phyloP scores from a whole-genome alignment of 805 yeast genomes.

The Candida insectorum region DNA sequence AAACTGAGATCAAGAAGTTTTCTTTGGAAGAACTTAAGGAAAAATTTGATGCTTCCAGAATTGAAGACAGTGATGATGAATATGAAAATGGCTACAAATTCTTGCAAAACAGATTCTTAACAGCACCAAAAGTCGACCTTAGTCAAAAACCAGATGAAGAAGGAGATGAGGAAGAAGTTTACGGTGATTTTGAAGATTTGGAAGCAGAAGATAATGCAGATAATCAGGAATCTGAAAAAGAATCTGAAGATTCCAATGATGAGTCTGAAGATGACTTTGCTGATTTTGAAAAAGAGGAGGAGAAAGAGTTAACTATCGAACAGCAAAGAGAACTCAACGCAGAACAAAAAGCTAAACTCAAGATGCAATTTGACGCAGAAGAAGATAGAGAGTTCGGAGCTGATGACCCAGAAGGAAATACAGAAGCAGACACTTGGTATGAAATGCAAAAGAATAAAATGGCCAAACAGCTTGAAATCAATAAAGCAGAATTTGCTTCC shows the following conservation, averaged over 20 bases:
- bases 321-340: slow-evolving; percentile 81
- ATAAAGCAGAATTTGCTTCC: slow-evolving; percentile 69
- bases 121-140: slow-evolving; percentile 47
- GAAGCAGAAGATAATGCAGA: slow-evolving; percentile 33
- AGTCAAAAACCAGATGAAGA: slow-evolving; percentile 26
- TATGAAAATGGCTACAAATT: slow-evolving; percentile 38
- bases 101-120: slow-evolving; percentile 48
- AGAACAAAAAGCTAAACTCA: slow-evolving; percentile 81
- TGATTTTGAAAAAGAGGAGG: slow-evolving; percentile 44
- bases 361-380: slow-evolving; percentile 86
- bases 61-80: slow-evolving; percentile 31
- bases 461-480: slow-evolving; percentile 93
- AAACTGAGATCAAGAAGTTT: slow-evolving; percentile 33
- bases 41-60: slow-evolving; percentile 40
- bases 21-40: slow-evolving; percentile 40
- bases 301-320: slow-evolving; percentile 52
- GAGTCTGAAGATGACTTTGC: slow-evolving; percentile 47
- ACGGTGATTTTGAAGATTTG: slow-evolving; percentile 57
- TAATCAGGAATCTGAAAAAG: slow-evolving; percentile 26
- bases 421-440: slow-evolving; percentile 93
- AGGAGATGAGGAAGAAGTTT: slow-evolving; percentile 49
- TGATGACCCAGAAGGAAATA: slow-evolving; percentile 69
- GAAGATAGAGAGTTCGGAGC: slow-evolving; percentile 63
- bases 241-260: slow-evolving; percentile 33
- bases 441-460: slow-evolving; percentile 95